Base-by-base conservation (phyloP, 352 stramenopile species). In the Pythium phragmiticola region DNA sequence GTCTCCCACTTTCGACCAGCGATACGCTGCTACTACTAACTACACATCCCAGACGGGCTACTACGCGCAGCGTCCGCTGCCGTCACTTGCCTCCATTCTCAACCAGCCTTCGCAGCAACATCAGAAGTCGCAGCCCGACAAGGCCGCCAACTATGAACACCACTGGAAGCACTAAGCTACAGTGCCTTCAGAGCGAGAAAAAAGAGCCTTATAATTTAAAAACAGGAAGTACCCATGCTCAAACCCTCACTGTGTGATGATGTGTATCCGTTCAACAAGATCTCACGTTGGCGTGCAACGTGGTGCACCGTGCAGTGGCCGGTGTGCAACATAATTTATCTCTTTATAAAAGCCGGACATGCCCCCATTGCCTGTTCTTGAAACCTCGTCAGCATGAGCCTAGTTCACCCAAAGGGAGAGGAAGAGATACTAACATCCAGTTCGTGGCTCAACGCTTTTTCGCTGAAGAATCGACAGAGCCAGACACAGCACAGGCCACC, bases 1-100 rank as follows among this genome's bases (percentile, higher is more conserved):
- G 37, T 57, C n/a, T 39, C 46, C 45, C n/a, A 39, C 57, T 57
- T 65, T 51, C 57, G 57, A 65, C 57, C 57, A 65, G 47, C 57
- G 57, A 65, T 49, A 65, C 33, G 43, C 41, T 26, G 26, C 28
- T 50, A 51, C 28, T 50, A 42, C 28, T 5, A 42, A 34, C 19
- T 62, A 62, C 56, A 51, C 45, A 11, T 42, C 43, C 14, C 57
- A 36, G 12, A 55, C 57, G 7, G 26, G 45, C 19, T 51, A 59
- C 33, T 54, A 51, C 51, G 19, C 36, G n/a, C 57, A 39, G 53
- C 57, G 57, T 11, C 42, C 60, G 54, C 53, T 67, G 34, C 60
- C 60, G 19, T 67, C 60, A 17, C 46, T 67, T 34, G 60, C 60
- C 0, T 67, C 51, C 9, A 46, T 67, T 21, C 52, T 67, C 19